phyloP scores from a whole-genome alignment of 805 yeast genomes.

The Saturnispora saitoi region DNA sequence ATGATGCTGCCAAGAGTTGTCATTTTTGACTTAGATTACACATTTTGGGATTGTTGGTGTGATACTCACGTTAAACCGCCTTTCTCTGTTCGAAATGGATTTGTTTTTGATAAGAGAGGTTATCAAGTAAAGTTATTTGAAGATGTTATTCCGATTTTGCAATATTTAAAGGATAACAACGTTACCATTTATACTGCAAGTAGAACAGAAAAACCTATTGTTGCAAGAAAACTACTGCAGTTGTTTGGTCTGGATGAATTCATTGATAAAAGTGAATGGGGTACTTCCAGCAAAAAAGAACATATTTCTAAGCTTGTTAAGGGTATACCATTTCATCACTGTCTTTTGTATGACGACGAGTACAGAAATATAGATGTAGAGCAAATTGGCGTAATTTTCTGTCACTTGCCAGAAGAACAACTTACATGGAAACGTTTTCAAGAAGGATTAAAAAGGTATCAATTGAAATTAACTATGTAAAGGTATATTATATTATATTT shows the following conservation, averaged over 20 bases:
- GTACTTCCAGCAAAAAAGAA: slow-evolving; percentile 49
- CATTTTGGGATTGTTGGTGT: slow-evolving; percentile 82
- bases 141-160: slow-evolving; percentile 60
- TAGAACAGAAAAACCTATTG: slow-evolving; percentile 68
- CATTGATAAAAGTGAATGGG: slow-evolving; percentile 62
- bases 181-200: slow-evolving; percentile 64
- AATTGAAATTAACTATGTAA: neutral
- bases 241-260: slow-evolving; percentile 41
- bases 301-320: slow-evolving; percentile 40
- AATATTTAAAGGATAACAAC: slow-evolving; percentile 38
- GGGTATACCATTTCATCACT: neutral
- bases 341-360: neutral
- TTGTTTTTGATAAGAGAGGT: slow-evolving; percentile 40
- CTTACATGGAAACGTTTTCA: slow-evolving; percentile 48
- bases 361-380: neutral
- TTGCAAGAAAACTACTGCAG: slow-evolving; percentile 58
- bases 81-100: slow-evolving; percentile 24
- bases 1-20: slow-evolving; percentile 38
- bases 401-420: slow-evolving; percentile 49
- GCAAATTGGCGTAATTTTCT: slow-evolving; percentile 58
- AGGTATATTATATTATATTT: neutral
- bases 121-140: slow-evolving; percentile 48
- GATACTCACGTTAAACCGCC: slow-evolving; percentile 65
- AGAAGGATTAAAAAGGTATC: slow-evolving; percentile 27
- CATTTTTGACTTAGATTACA: slow-evolving; percentile 69